A percentile compares a stretch with the other conserved stretches of the same genome.
phyloP scores from a whole-genome alignment of 768 basidiomycete species.

The Amanita pseudoporphyria region DNA sequence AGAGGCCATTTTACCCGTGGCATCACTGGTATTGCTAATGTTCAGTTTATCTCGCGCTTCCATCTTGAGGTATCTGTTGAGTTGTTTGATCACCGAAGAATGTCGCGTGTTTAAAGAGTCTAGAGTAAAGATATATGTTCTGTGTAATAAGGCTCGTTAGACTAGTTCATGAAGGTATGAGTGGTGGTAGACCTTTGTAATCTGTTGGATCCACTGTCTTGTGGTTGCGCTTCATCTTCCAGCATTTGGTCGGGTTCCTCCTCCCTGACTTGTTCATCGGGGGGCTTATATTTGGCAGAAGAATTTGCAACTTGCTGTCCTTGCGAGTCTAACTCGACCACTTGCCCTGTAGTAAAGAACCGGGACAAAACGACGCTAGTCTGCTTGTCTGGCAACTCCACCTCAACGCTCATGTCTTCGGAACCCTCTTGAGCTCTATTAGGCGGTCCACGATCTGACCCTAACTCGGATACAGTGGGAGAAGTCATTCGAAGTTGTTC shows the following conservation, averaged over 20 bases:
- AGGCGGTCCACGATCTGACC: neutral
- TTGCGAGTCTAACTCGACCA: neutral
- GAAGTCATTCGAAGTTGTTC: slow-evolving; percentile 3
- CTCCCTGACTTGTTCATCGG: neutral
- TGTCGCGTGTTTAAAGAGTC: slow-evolving; percentile 84
- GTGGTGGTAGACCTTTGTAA: neutral
- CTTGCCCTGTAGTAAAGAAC: neutral
- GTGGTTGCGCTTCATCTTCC: neutral
- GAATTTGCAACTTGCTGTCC: neutral
- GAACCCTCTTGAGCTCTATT: neutral
- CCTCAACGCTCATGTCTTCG: neutral
- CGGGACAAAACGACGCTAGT: neutral
- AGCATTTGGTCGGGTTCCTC: neutral
- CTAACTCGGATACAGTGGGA: slow-evolving; percentile 2
- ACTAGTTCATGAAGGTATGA: neutral
- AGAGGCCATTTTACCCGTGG: slow-evolving; percentile 40
- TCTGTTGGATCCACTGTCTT: neutral
- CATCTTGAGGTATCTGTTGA: slow-evolving; percentile 56
- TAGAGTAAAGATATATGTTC: slow-evolving; percentile 78
- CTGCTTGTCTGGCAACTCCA: neutral
- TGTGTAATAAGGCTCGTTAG: slow-evolving; percentile 17
- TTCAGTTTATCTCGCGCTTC: slow-evolving; percentile 74
- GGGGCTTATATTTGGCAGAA: neutral
- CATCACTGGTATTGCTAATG: slow-evolving; percentile 25
- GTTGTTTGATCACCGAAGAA: slow-evolving; percentile 46